phyloP scores from a whole-genome alignment of 441 rosid species.

The Daphne laureola region DNA sequence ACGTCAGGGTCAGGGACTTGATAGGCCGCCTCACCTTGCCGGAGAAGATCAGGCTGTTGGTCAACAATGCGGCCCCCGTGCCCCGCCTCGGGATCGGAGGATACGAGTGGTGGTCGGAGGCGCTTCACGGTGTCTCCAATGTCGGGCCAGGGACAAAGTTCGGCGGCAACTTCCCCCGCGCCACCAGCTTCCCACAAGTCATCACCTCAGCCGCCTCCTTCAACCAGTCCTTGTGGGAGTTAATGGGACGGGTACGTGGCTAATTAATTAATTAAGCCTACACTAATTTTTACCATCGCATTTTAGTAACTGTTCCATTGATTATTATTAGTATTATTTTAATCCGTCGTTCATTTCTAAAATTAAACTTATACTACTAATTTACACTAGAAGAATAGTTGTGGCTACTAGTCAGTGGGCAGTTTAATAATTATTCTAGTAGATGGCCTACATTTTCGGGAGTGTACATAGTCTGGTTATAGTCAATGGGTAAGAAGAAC shows the following conservation, averaged over 20 bases:
- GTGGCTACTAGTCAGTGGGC: too few relatives aligned
- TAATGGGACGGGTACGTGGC: conserved; percentile 52
- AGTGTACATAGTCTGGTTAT: too few relatives aligned
- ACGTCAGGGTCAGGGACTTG: conserved; percentile 55
- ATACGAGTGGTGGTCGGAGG: conserved; percentile 86
- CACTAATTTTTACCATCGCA: too few relatives aligned
- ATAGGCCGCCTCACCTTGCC: conserved; percentile 53
- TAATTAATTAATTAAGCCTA: neutral
- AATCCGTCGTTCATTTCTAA: too few relatives aligned
- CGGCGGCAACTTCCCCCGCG: conserved; percentile 59
- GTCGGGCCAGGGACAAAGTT: conserved; percentile 59
- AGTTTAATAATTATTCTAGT: too few relatives aligned
- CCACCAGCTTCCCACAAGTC: conserved; percentile 80
- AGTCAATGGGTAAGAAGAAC: too few relatives aligned
- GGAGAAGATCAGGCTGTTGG: conserved; percentile 57
- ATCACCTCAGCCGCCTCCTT: conserved; percentile 78
- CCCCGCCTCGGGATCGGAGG: conserved; percentile 68
- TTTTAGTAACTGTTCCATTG: too few relatives aligned
- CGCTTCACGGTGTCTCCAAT: conserved; percentile 66
- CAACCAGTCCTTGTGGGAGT: conserved; percentile 57
- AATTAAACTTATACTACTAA: too few relatives aligned
- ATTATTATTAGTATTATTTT: too few relatives aligned
- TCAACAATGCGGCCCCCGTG: conserved; percentile 60
- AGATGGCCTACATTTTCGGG: too few relatives aligned
- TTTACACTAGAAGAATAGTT: too few relatives aligned